Evolutionary conservation across 495 filamentous ascomycete genomes (phyloP).

Genomic region (Xylaria nigripes): DNA sequence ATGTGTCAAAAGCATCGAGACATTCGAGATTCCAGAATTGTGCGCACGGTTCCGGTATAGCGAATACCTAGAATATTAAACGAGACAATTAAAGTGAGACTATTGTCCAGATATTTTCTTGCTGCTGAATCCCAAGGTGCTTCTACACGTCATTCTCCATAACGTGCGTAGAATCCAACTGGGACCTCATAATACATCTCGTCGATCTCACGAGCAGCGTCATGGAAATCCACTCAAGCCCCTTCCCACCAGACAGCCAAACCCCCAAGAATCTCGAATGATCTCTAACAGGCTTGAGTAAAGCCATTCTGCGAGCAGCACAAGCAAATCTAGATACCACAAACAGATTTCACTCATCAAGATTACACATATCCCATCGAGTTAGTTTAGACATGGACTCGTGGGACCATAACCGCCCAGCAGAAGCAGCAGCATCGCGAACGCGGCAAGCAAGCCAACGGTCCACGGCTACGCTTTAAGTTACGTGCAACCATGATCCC

Average conservation of each 20-base stretch:
- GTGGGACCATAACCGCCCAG: background rate
- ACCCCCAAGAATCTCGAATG: no score
- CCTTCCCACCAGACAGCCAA: no score
- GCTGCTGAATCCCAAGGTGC: constrained; percentile 1
- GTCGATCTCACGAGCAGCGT: no score
- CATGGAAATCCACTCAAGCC: no score
- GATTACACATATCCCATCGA: background rate
- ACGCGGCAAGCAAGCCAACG: background rate
- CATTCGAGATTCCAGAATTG: background rate
- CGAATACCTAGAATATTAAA: background rate
- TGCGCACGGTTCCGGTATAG: background rate
- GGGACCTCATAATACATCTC: background rate
- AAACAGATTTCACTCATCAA: background rate
- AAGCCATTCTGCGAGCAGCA: no score
- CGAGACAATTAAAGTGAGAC: constrained; percentile 2
- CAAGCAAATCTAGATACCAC: no score
- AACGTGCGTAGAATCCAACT: background rate
- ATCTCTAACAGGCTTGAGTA: no score
- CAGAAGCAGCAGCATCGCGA: background rate
- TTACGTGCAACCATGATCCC: background rate
- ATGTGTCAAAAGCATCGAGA: constrained; percentile 1
- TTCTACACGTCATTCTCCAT: background rate
- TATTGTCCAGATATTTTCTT: background rate
- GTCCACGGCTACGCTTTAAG: background rate
- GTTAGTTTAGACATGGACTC: background rate